These are phyloP conservation scores for Boletus rex-veris DNA, from an alignment of 768 basidiomycete species.

Conservation along the genomic window DNA sequence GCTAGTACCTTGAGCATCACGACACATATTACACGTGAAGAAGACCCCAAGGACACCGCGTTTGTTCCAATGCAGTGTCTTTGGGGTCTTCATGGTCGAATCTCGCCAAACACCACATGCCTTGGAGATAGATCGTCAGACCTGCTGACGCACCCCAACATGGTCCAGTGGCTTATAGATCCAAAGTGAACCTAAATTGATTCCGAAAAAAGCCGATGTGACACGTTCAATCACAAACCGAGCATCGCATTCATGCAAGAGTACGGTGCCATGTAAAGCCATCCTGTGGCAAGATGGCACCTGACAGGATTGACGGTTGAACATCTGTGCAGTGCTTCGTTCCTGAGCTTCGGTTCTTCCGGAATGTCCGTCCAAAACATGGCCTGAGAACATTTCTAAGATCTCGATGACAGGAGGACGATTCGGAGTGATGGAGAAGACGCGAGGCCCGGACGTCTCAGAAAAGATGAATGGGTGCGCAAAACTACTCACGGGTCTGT, in stretches of 20 bases:
- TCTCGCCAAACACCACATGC: constrained; percentile 12
- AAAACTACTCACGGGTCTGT: background rate
- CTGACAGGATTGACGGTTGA: constrained; percentile 17
- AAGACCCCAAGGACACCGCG: constrained; percentile 30
- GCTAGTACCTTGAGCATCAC: constrained; percentile 29
- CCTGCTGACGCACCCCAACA: constrained; percentile 7
- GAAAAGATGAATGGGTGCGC: background rate
- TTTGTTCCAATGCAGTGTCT: background rate
- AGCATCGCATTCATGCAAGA: background rate
- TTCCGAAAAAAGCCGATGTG: constrained; percentile 11
- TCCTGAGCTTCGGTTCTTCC: constrained; percentile 7
- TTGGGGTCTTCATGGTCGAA: background rate
- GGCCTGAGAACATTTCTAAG: constrained; percentile 9
- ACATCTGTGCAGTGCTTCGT: constrained; percentile 11
- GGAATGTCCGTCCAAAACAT: background rate
- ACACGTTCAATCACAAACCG: background rate
- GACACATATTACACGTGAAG: constrained; percentile 30
- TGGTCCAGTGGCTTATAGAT: constrained; percentile 19
- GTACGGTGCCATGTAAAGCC: background rate
- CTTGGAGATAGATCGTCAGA: constrained; percentile 21
- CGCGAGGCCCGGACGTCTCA: background rate
- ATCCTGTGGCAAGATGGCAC: constrained; percentile 19
- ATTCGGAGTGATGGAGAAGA: constrained; percentile 1
- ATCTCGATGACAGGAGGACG: constrained; percentile 5
- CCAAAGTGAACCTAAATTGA: constrained; percentile 8